Conservation (phyloP, 352 stramenopile species). For the Phytophthora pisi region DNA sequence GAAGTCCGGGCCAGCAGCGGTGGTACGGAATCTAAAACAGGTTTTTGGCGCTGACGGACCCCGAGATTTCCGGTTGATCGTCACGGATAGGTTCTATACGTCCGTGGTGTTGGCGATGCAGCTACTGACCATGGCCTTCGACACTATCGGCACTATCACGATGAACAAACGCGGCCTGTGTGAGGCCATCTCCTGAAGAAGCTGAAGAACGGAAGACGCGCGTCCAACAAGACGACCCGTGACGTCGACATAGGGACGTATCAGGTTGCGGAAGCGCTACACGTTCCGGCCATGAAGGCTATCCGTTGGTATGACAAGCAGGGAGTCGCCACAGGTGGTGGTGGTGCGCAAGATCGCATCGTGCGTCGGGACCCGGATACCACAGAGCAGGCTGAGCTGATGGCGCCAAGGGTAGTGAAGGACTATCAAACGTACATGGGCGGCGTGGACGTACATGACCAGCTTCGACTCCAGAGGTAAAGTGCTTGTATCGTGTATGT, state of each 20-base stretch:
- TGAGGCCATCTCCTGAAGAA: neutral
- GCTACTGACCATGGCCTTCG: conserved; percentile 7
- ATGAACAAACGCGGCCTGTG: neutral
- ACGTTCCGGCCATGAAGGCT: neutral
- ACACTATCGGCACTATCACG: conserved; percentile 11
- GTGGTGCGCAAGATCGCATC: neutral
- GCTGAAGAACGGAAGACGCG: neutral
- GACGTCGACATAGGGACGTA: neutral
- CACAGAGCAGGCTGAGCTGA: neutral
- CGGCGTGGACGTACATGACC: too few species aligned
- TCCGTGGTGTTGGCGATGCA: conserved; percentile 4
- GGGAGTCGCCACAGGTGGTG: neutral
- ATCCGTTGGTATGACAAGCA: neutral
- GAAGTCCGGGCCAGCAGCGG: neutral
- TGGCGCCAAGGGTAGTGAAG: neutral
- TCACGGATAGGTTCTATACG: conserved; percentile 3
- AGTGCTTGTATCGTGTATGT: too few species aligned
- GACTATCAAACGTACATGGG: too few species aligned
- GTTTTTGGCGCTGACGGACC: neutral
- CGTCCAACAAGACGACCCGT: neutral
- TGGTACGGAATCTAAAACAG: neutral
- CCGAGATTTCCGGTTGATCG: neutral
- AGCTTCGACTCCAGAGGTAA: too few species aligned
- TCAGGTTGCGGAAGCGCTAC: neutral
- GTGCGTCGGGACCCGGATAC: neutral